Conservation (phyloP, 345 rosid genomes). For the Pseudoturritis turrita region DNA sequence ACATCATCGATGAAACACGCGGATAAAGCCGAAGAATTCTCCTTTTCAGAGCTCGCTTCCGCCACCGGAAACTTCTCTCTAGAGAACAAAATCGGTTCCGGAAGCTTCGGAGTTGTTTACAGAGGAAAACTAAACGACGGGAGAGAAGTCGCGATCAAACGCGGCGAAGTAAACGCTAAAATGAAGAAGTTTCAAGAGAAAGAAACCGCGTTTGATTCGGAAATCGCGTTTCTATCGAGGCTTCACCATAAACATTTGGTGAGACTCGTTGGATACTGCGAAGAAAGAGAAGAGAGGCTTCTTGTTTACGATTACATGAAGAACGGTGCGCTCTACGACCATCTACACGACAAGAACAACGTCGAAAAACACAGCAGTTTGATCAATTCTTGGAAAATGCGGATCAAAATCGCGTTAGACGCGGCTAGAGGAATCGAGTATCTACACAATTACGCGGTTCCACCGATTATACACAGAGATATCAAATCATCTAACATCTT, state of each 20-base stretch:
- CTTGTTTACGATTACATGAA: constrained; percentile 92
- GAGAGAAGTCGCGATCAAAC: constrained; percentile 83
- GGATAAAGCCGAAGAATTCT: constrained; percentile 77
- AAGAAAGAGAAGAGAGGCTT: constrained; percentile 73
- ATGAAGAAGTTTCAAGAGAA: constrained; percentile 79
- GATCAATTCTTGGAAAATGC: constrained; percentile 80
- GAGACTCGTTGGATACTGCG: constrained; percentile 83
- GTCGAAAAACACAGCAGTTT: constrained; percentile 52
- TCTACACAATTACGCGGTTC: constrained; percentile 80
- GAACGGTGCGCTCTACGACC: constrained; percentile 81
- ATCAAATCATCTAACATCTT: constrained; percentile 82
- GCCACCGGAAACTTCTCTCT: constrained; percentile 71
- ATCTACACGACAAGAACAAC: constrained; percentile 61
- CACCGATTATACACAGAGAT: constrained; percentile 83
- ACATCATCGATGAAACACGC: constrained; percentile 71
- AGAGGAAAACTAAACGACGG: constrained; percentile 65
- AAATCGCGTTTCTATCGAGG: constrained; percentile 72
- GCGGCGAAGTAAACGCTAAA: constrained; percentile 67
- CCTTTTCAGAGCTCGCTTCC: constrained; percentile 57
- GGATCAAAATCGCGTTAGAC: constrained; percentile 77
- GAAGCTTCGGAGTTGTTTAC: constrained; percentile 90
- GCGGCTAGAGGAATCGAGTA: constrained; percentile 89
- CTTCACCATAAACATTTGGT: constrained; percentile 92
- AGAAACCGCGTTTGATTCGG: constrained; percentile 88
- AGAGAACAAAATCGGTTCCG: constrained; percentile 82